A percentile compares a stretch with the other conserved stretches of the same genome.
Conservation (phyloP, 108 stramenopile genomes). For the Bacterosira constricta region DNA sequence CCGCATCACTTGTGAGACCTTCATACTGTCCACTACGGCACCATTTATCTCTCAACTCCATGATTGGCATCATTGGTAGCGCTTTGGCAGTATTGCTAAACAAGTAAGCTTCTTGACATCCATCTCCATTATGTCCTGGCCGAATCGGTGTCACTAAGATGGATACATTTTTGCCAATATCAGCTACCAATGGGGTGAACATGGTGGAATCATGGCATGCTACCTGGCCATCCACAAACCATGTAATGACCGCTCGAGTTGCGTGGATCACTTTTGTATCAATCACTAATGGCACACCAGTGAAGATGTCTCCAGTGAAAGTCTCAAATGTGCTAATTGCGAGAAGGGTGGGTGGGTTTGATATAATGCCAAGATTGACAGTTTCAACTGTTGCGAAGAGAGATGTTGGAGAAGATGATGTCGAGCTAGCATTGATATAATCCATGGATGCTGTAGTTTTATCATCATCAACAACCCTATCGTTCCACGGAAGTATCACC, state of each 20-base stretch:
- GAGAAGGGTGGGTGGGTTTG: constrained; percentile 61
- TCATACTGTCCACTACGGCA: neutral
- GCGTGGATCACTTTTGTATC: constrained; percentile 49
- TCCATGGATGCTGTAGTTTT: neutral
- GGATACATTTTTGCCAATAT: constrained; percentile 37
- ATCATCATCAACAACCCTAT: too few species aligned
- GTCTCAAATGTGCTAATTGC: constrained; percentile 63
- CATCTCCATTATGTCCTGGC: constrained; percentile 35
- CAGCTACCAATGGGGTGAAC: constrained; percentile 21
- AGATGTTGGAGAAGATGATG: neutral
- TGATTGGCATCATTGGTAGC: constrained; percentile 44
- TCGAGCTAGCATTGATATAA: neutral
- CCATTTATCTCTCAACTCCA: constrained; percentile 40
- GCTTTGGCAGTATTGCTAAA: constrained; percentile 23
- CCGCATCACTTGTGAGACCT: neutral
- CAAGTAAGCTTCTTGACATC: constrained; percentile 38
- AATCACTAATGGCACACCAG: constrained; percentile 62
- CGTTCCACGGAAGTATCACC: constrained; percentile 6
- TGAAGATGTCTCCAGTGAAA: constrained; percentile 54
- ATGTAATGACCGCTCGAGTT: constrained; percentile 50
- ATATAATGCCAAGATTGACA: constrained; percentile 10
- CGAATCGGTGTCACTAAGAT: constrained; percentile 39
- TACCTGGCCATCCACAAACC: constrained; percentile 56
- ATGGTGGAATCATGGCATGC: constrained; percentile 26
- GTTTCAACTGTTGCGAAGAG: constrained; percentile 1